These are phyloP conservation scores for Takashimella koratensis DNA, from an alignment of 1,284 basidiomycete genomes.

Conservation along the genomic window DNA sequence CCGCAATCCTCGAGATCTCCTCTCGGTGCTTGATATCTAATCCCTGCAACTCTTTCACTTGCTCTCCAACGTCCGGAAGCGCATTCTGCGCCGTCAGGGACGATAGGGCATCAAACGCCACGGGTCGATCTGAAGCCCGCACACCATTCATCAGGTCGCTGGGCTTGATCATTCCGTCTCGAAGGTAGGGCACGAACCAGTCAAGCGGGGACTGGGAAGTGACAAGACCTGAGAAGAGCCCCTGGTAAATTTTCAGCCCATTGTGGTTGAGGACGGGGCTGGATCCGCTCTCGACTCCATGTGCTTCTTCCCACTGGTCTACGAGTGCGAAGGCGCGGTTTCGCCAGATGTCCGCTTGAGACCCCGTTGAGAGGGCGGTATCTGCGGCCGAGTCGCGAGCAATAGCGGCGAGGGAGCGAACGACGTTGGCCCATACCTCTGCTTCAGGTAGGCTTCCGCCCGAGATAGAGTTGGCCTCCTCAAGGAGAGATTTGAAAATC, in stretches of 20 bases:
- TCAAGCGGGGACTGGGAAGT: conserved; percentile 29
- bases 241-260: conserved; percentile 45
- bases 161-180: conserved; percentile 9
- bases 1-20: conserved; percentile 18
- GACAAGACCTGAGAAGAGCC: conserved; percentile 40
- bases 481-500: conserved; percentile 42
- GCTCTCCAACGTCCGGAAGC: conserved; percentile 17
- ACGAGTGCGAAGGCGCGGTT: conserved; percentile 26
- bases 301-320: conserved; percentile 25
- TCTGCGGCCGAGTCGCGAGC: conserved; percentile 21
- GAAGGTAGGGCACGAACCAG: conserved; percentile 32
- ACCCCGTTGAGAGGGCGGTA: conserved; percentile 20
- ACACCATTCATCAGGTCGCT: conserved; percentile 25
- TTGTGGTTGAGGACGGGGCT: conserved; percentile 20
- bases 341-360: conserved; percentile 1
- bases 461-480: conserved; percentile 17
- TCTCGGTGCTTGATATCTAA: conserved; percentile 29
- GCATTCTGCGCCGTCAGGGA: conserved; percentile 18
- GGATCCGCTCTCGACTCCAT: conserved; percentile 6
- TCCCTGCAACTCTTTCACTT: conserved; percentile 22
- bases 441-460: conserved; percentile 33
- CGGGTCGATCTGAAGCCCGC: conserved; percentile 22
- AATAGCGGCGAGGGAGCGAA: neutral
- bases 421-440: conserved; percentile 39
- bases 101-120: conserved; percentile 27